phyloP scores from a whole-genome alignment of 345 rosid species.

The Citrus inodora region DNA sequence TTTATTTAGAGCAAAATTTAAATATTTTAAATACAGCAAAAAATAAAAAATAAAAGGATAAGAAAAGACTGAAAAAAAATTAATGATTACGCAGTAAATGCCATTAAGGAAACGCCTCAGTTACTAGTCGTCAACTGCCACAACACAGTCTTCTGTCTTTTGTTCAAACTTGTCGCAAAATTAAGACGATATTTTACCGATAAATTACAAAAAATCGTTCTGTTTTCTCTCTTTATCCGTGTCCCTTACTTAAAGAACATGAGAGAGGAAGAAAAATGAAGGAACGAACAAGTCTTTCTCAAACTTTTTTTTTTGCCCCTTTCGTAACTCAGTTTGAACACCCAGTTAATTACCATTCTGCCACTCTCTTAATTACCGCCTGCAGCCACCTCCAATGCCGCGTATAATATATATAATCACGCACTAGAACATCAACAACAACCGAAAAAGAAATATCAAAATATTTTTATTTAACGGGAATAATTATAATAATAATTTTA shows the following conservation, averaged over 20 bases:
- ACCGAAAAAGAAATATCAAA: neutral
- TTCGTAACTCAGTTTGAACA: neutral
- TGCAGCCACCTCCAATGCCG: slow-evolving; percentile 4
- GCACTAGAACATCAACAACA: neutral
- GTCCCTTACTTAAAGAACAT: neutral
- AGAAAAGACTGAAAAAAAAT: too few relatives aligned
- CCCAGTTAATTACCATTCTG: slow-evolving; percentile 25
- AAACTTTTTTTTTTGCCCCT: neutral
- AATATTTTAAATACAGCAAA: neutral
- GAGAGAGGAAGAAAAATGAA: neutral
- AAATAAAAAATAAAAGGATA: too few relatives aligned
- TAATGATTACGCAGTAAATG: slow-evolving; percentile 10
- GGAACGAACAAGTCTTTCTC: slow-evolving; percentile 5
- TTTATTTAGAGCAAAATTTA: too few relatives aligned
- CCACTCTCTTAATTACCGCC: slow-evolving; percentile 22
- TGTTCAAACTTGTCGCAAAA: neutral
- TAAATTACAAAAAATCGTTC: slow-evolving; percentile 6
- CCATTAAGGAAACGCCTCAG: slow-evolving; percentile 2
- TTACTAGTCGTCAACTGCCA: neutral
- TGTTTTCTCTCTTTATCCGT: neutral
- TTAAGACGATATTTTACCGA: slow-evolving; percentile 15
- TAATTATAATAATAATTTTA: neutral
- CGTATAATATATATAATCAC: neutral
- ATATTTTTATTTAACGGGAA: neutral
- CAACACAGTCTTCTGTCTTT: neutral